phyloP scores from a whole-genome alignment of 192 early-diverging fungal genomes.

The Pilaira anomala region DNA sequence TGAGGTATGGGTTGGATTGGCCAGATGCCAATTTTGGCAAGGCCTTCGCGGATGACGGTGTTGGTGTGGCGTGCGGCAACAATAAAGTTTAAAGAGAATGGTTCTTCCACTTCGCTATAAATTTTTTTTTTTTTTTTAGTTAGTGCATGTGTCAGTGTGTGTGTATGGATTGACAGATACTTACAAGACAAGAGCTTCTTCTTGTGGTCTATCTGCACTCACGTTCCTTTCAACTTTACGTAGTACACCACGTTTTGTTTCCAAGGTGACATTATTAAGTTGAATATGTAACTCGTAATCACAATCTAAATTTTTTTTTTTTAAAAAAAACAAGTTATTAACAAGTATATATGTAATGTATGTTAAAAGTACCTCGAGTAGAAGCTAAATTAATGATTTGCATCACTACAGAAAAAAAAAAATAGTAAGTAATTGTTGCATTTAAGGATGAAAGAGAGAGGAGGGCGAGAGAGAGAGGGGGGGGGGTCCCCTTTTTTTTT shows the following conservation, averaged over 20 bases:
- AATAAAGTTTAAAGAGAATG: constrained; percentile 8
- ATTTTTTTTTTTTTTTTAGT: not conserved
- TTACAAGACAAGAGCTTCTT: constrained; percentile 8
- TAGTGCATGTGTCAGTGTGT: too few species aligned
- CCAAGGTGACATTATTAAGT: constrained; percentile 4
- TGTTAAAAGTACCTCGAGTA: not conserved
- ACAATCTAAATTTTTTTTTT: constrained; percentile 13
- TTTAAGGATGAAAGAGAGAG: too few species aligned
- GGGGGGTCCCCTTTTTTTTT: too few species aligned
- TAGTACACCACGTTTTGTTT: constrained; percentile 1
- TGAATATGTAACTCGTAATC: constrained; percentile 13
- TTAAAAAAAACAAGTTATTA: not conserved
- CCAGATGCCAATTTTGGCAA: constrained; percentile 11
- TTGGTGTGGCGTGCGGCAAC: constrained; percentile 7
- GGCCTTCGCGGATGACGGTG: not conserved
- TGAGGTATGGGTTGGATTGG: not conserved
- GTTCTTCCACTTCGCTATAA: constrained; percentile 7
- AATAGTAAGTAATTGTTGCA: not conserved
- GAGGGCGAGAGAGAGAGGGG: too few species aligned
- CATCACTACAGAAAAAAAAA: not conserved
- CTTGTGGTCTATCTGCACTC: constrained; percentile 7
- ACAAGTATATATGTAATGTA: not conserved
- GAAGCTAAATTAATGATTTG: constrained; percentile 11
- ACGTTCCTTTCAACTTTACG: constrained; percentile 6
- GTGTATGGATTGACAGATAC: too few species aligned